Evolutionary conservation across 192 early-diverging fungal genomes (phyloP).

Genomic region (Coemansia sp.): DNA sequence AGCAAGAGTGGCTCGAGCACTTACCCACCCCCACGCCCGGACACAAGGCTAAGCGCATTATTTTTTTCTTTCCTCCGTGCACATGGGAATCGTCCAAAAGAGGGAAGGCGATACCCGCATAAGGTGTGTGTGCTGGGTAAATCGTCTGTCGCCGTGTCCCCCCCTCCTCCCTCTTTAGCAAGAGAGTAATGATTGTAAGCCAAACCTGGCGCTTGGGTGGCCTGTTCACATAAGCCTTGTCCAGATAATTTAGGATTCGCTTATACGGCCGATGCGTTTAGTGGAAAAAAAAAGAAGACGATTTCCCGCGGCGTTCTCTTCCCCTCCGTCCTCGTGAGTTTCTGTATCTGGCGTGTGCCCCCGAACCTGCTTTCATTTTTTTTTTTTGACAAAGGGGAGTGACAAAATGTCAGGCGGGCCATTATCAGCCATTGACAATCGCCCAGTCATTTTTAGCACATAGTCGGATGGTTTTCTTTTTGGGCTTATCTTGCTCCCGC

Average conservation of each 20-base stretch:
- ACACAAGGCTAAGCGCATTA: neutral
- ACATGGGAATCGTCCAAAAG: constrained; percentile 11
- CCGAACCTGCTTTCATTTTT: neutral
- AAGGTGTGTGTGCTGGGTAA: constrained; percentile 7
- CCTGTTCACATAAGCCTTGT: neutral
- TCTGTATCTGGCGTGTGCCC: neutral
- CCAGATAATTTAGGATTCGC: neutral
- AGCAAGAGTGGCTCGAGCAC: constrained; percentile 9
- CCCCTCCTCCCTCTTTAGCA: neutral
- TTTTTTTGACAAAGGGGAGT: neutral
- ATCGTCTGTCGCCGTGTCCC: constrained; percentile 6
- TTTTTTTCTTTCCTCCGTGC: neutral
- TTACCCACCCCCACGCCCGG: constrained; percentile 10
- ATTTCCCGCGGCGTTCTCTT: neutral
- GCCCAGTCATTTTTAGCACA: neutral
- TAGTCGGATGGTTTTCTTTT: neutral
- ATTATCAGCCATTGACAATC: constrained; percentile 3
- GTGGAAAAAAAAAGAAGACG: neutral
- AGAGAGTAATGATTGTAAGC: neutral
- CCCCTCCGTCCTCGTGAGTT: neutral
- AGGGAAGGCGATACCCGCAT: neutral
- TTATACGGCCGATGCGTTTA: neutral
- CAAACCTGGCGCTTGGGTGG: neutral
- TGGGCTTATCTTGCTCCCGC: neutral
- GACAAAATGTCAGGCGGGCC: neutral